These are phyloP conservation scores for Filosporella fistucella DNA, from an alignment of 495 filamentous ascomycete species.

Conservation along the genomic window DNA sequence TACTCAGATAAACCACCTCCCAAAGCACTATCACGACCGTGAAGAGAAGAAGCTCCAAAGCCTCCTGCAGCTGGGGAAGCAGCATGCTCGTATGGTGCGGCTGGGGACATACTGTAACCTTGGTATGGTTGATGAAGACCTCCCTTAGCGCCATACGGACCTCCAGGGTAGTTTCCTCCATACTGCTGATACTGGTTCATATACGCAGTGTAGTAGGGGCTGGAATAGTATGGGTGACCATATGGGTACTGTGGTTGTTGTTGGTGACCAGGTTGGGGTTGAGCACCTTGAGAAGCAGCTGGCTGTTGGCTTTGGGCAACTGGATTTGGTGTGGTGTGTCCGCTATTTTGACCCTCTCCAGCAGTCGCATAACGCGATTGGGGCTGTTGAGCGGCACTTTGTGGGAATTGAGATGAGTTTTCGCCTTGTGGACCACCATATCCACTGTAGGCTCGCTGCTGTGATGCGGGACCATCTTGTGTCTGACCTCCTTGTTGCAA, in stretches of 20 bases:
- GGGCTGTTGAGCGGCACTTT: constrained; percentile 57
- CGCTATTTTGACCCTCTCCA: constrained; percentile 73
- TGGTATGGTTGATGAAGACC: constrained; percentile 79
- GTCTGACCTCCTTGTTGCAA: constrained; percentile 58
- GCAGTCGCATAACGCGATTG: constrained; percentile 65
- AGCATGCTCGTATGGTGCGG: constrained; percentile 70
- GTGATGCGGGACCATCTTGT: constrained; percentile 65
- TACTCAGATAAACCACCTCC: constrained; percentile 62
- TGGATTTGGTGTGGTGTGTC: constrained; percentile 84
- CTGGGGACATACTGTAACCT: constrained; percentile 65
- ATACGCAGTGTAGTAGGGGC: constrained; percentile 75
- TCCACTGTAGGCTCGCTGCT: constrained; percentile 67
- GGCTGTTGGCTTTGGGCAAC: constrained; percentile 56
- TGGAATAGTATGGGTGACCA: constrained; percentile 73
- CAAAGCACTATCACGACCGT: constrained; percentile 59
- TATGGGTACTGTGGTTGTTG: constrained; percentile 66
- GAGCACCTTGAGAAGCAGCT: constrained; percentile 40
- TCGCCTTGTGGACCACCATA: constrained; percentile 73
- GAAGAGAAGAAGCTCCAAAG: constrained; percentile 62
- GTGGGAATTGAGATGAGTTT: constrained; percentile 68
- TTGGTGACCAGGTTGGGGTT: constrained; percentile 49
- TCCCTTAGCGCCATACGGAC: constrained; percentile 66
- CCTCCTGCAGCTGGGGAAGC: constrained; percentile 69
- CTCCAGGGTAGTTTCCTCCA: constrained; percentile 58
- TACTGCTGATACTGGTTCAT: constrained; percentile 71